phyloP scores from a whole-genome alignment of 768 basidiomycete species.

The Phylloporus sp. region DNA sequence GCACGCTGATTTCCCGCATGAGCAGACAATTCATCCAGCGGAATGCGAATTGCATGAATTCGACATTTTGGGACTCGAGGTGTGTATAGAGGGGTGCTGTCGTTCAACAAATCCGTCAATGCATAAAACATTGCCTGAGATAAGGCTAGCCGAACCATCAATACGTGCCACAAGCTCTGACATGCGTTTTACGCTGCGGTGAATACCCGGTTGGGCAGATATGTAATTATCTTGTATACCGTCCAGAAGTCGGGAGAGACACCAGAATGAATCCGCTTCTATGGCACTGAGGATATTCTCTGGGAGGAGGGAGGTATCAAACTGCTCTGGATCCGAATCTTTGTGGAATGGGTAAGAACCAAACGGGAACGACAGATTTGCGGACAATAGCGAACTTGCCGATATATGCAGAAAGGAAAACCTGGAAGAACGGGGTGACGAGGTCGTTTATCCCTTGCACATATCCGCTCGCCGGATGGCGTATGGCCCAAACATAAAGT shows the following conservation, averaged over 20 bases:
- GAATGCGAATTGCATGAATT: slow-evolving; percentile 99
- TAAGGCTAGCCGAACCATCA: slow-evolving; percentile 54
- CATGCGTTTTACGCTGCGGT: slow-evolving; percentile 90
- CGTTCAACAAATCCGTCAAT: neutral
- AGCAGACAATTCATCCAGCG: slow-evolving; percentile 99
- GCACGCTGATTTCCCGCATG: slow-evolving; percentile 96
- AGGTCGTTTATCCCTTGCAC: slow-evolving; percentile 99
- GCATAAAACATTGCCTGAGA: neutral
- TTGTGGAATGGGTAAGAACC: slow-evolving; percentile 8
- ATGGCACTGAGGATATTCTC: slow-evolving; percentile 70
- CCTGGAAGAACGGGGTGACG: slow-evolving; percentile 95
- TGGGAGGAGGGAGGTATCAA: slow-evolving; percentile 76
- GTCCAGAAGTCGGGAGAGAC: slow-evolving; percentile 88
- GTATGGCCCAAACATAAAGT: slow-evolving; percentile 97
- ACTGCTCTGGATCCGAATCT: slow-evolving; percentile 90
- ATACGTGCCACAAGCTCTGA: slow-evolving; percentile 87
- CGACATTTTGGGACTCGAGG: slow-evolving; percentile 85
- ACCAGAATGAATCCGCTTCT: slow-evolving; percentile 99
- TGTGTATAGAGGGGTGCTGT: slow-evolving; percentile 83
- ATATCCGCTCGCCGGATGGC: slow-evolving; percentile 97
- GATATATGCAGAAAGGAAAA: slow-evolving; percentile 93
- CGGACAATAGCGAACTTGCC: slow-evolving; percentile 42
- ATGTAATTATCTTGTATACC: slow-evolving; percentile 99
- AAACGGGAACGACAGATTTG: neutral
- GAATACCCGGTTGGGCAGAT: slow-evolving; percentile 93